Conservation (phyloP, 805 yeast species). For the Maudiozyma saulgeensis region DNA sequence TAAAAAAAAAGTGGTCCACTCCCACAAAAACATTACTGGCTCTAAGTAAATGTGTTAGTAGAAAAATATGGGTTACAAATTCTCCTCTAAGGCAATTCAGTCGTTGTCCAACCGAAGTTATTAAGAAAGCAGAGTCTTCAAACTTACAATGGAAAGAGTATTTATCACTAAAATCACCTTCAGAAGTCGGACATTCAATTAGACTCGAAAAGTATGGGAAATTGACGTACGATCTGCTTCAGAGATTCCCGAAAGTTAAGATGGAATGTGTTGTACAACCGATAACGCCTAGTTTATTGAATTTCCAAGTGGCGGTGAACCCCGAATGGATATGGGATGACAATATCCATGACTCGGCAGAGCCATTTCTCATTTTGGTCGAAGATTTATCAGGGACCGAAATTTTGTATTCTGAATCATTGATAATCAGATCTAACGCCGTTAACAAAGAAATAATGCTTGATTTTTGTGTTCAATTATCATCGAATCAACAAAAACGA, state of each 20-base stretch:
- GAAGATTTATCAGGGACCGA: slow-evolving; percentile 80
- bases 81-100: slow-evolving; percentile 82
- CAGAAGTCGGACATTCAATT: slow-evolving; percentile 76
- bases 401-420: slow-evolving; percentile 48
- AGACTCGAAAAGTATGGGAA: slow-evolving; percentile 61
- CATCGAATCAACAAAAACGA: slow-evolving; percentile 14
- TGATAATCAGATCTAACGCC: slow-evolving; percentile 42
- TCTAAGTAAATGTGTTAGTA: slow-evolving; percentile 71
- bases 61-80: slow-evolving; percentile 72
- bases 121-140: slow-evolving; percentile 68
- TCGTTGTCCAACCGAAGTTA: slow-evolving; percentile 58
- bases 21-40: slow-evolving; percentile 49
- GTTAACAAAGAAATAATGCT: slow-evolving; percentile 46
- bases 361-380: slow-evolving; percentile 59
- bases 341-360: slow-evolving; percentile 50
- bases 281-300: slow-evolving; percentile 55
- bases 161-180: slow-evolving; percentile 51
- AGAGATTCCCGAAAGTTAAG: slow-evolving; percentile 62
- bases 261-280: slow-evolving; percentile 64
- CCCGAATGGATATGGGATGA: slow-evolving; percentile 79
- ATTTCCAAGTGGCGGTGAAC: slow-evolving; percentile 53
- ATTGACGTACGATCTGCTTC: slow-evolving; percentile 46
- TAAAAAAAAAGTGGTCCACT: slow-evolving; percentile 62
- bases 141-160: slow-evolving; percentile 75
- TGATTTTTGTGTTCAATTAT: slow-evolving; percentile 48